Percentiles rank a stretch among this genome's conserved stretches.
Evolutionary conservation across 768 basidiomycete genomes (phyloP).

Genomic region (Kwoniella sp.): DNA sequence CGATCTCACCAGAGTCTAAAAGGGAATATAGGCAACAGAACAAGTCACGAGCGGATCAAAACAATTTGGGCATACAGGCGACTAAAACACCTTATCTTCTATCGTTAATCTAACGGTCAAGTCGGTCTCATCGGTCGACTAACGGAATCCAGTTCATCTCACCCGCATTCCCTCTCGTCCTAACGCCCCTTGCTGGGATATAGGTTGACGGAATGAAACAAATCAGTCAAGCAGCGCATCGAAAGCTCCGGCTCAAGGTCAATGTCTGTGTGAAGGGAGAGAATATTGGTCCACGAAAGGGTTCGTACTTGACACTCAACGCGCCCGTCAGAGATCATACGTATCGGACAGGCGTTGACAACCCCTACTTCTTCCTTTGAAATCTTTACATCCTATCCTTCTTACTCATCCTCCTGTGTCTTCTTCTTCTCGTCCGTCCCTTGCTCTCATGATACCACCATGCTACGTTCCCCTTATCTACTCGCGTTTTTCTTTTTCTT

Average conservation of each 20-base stretch:
- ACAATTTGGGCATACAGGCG: neutral
- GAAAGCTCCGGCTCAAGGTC: constrained; percentile 6
- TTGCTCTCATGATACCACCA: constrained; percentile 3
- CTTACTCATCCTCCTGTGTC: neutral
- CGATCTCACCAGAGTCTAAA: constrained; percentile 21
- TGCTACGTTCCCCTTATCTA: neutral
- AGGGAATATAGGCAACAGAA: constrained; percentile 13
- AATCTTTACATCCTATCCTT: constrained; percentile 4
- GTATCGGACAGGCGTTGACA: constrained; percentile 27
- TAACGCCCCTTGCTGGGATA: constrained; percentile 16
- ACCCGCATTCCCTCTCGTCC: neutral
- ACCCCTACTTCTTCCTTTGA: constrained; percentile 7
- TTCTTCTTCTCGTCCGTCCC: neutral
- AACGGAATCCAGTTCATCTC: neutral
- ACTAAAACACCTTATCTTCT: neutral
- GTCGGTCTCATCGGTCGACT: neutral
- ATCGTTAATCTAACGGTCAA: neutral
- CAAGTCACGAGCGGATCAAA: constrained; percentile 5
- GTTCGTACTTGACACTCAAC: constrained; percentile 22
- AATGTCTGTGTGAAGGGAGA: neutral
- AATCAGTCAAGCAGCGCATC: constrained; percentile 1
- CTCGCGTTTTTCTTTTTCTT: neutral
- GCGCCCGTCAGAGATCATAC: constrained; percentile 13
- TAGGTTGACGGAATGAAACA: constrained; percentile 19
- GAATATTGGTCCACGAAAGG: constrained; percentile 24